Evolutionary conservation across 164 flowering plant species (phyloP), one percentile per base, ranked within the genome.

Genomic region (Stephania yunnanensis): DNA sequence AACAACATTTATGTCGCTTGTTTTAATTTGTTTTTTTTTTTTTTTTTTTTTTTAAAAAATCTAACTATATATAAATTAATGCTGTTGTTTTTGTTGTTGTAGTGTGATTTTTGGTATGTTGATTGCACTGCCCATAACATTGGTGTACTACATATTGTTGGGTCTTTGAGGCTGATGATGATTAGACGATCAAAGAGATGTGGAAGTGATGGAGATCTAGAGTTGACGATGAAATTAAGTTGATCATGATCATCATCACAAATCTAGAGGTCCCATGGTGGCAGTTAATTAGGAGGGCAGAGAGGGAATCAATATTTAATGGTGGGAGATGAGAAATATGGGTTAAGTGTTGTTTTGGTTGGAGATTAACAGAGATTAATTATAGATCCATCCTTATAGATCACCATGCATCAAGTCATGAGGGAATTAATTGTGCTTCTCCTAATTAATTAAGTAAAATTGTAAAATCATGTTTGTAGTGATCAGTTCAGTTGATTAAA

Each of bases 81-180:
- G 5, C 5, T 22, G 20, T 20, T 69, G 13, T 19, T 29, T 20
- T 63, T 66, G 8, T n/a, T 4, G 0, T 72, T 82, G 81, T 82
- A 92, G 97, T 44, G 97, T 92, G 15, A 92, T 92, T 65, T 92
- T 92, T 68, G 97, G 97, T 69, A 92, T 92, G 97, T 77, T 92
- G 68, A 86, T 92, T 5, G 95, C 98, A 0, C 82, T 93, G 81
- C 98, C 98, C 0, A 88, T 93, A 29, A 91, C 96, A 0, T 88
- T 93, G 0, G 89, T 89, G 4, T 93, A 93, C 87, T 93, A 93
- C 87, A 85, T 93, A 55, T 78, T 93, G n/a, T 75, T 93, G 87
- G 98, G 95, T 76, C 77, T 92, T 76, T 89, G 81, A 86, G 67
- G 61, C 25, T 72, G 30, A 74, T 25, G 70, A 55, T 11, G 13